Conservation (phyloP, 192 early-diverging fungal genomes). For the Rhizoclosmatium sp. region DNA sequence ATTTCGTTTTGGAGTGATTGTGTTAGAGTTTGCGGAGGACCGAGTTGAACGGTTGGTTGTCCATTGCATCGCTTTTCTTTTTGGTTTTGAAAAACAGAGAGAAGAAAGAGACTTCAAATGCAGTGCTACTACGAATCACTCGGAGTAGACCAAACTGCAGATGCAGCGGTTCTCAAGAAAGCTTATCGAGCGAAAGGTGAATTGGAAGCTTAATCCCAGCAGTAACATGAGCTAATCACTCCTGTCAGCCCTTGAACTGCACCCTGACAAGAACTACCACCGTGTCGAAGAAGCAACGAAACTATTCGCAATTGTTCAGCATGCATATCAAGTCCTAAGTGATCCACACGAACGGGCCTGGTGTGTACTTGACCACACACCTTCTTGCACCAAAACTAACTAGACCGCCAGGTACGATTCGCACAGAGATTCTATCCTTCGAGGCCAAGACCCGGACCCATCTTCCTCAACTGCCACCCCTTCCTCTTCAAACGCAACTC, state of each 20-base stretch:
- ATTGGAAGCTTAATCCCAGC: neutral
- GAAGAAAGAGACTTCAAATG: neutral
- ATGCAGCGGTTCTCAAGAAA: slow-evolving; percentile 84
- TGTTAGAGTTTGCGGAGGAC: too few relatives aligned
- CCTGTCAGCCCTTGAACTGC: slow-evolving; percentile 58
- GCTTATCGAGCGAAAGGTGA: slow-evolving; percentile 61
- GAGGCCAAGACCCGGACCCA: slow-evolving; percentile 72
- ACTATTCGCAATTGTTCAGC: slow-evolving; percentile 87
- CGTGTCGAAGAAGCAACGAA: slow-evolving; percentile 85
- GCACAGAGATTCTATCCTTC: slow-evolving; percentile 90
- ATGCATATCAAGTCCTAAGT: slow-evolving; percentile 92
- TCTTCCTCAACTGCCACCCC: slow-evolving; percentile 40
- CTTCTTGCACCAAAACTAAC: neutral
- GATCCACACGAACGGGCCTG: slow-evolving; percentile 95
- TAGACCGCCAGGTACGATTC: slow-evolving; percentile 75
- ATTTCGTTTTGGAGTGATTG: too few relatives aligned
- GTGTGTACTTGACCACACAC: slow-evolving; percentile 42
- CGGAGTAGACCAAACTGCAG: slow-evolving; percentile 77
- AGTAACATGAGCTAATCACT: neutral
- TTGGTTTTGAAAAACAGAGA: neutral
- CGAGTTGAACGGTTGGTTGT: too few relatives aligned
- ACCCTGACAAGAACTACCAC: slow-evolving; percentile 88
- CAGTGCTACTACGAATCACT: slow-evolving; percentile 91
- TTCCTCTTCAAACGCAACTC: slow-evolving; percentile 48
- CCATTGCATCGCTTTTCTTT: neutral